Evolutionary conservation across 2,329 filamentous ascomycete species (phyloP).

Genomic region (Alternaria gaisen): DNA sequence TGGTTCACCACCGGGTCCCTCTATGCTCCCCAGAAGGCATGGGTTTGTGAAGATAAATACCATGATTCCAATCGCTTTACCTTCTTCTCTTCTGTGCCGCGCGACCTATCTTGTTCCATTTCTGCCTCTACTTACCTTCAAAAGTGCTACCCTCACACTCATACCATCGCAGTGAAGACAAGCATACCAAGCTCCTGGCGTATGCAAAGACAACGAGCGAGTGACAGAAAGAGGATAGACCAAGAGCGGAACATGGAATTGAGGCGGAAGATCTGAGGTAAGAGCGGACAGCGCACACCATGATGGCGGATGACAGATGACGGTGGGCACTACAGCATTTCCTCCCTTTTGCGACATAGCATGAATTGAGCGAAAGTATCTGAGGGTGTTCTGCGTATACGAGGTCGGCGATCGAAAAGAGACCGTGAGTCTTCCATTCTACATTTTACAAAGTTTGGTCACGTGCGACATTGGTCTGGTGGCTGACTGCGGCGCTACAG

Average conservation of each 20-base stretch:
- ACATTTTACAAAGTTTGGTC: neutral
- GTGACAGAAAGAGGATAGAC: neutral
- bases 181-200: conserved; percentile 1
- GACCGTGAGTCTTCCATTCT: neutral
- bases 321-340: neutral
- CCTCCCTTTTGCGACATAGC: too few relatives aligned
- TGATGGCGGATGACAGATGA: neutral
- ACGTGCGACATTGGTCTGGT: neutral
- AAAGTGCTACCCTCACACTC: neutral
- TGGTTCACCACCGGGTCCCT: neutral
- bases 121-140: neutral
- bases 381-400: neutral
- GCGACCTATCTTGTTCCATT: neutral
- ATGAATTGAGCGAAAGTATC: neutral
- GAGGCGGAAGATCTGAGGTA: neutral
- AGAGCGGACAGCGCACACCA: neutral
- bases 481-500: neutral
- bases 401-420: neutral
- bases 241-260: neutral
- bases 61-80: neutral
- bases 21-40: neutral
- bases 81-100: neutral
- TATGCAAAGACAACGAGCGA: neutral
- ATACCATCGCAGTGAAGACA: neutral
- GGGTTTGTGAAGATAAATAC: neutral